phyloP scores from a whole-genome alignment of 805 yeast genomes.

The Zygoascus tannicola region DNA sequence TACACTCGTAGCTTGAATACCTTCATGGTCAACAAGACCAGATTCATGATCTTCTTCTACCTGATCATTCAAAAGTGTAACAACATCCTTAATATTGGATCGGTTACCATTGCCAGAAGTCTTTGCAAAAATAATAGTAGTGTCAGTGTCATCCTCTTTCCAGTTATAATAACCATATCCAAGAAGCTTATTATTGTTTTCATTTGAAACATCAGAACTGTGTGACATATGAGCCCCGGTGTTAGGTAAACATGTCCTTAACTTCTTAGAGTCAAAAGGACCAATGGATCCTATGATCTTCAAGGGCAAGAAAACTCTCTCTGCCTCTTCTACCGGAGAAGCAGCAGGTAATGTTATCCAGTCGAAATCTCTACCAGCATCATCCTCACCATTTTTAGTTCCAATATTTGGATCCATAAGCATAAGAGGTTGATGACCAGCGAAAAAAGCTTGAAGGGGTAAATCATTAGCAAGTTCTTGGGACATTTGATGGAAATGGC shows the following conservation, averaged over 20 bases:
- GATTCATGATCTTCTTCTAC: slow-evolving; percentile 2
- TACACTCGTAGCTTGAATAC: slow-evolving; percentile 27
- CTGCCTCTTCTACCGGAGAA: slow-evolving; percentile 5
- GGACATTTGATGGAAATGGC: slow-evolving; percentile 12
- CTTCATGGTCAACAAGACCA: background rate
- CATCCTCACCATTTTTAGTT: background rate
- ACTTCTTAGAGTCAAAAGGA: slow-evolving; percentile 1
- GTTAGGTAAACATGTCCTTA: background rate
- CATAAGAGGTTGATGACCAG: slow-evolving; percentile 39
- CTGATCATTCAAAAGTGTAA: slow-evolving; percentile 7
- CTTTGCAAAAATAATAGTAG: slow-evolving; percentile 10
- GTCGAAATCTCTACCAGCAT: slow-evolving; percentile 1
- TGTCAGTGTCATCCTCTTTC: slow-evolving; percentile 2
- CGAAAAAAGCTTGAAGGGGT: slow-evolving; percentile 32
- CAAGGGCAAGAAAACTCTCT: background rate
- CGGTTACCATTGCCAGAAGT: slow-evolving; percentile 6
- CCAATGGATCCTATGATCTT: slow-evolving; percentile 1
- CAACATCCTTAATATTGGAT: slow-evolving; percentile 9
- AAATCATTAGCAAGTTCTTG: slow-evolving; percentile 11
- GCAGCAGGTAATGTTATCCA: slow-evolving; percentile 3
- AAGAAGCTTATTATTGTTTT: slow-evolving; percentile 1
- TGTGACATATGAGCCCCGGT: background rate
- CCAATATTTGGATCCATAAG: slow-evolving; percentile 28
- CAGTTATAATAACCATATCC: slow-evolving; percentile 4
- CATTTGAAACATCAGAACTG: background rate